Percentiles rank a stretch among this genome's conserved stretches.
Evolutionary conservation across 2,329 filamentous ascomycete genomes (phyloP).

Genomic region (Fusarium vanettenii): DNA sequence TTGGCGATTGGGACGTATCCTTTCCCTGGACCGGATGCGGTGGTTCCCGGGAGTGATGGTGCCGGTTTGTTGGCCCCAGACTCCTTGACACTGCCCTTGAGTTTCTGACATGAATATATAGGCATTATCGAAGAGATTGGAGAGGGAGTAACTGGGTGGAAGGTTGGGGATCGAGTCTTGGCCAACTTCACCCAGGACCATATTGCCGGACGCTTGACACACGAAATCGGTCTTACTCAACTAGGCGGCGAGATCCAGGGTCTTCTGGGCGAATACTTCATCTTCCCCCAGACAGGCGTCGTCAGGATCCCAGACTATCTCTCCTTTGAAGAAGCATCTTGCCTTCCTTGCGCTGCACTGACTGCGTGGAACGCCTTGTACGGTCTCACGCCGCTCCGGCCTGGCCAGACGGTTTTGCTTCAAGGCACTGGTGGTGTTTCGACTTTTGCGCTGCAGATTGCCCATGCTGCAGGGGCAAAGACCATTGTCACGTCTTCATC

Average conservation of each 20-base stretch:
- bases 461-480: constrained; percentile 12
- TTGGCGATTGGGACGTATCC: constrained; percentile 18
- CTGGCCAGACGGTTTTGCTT: constrained; percentile 56
- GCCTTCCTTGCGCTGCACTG: constrained; percentile 25
- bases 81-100: too few relatives aligned
- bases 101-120: neutral
- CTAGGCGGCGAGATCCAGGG: constrained; percentile 17
- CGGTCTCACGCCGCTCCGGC: constrained; percentile 6
- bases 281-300: constrained; percentile 26
- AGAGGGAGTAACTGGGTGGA: constrained; percentile 17
- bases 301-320: constrained; percentile 31
- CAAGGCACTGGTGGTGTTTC: constrained; percentile 45
- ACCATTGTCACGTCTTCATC: constrained; percentile 42
- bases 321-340: constrained; percentile 29
- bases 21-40: constrained; percentile 14
- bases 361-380: constrained; percentile 33
- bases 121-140: constrained; percentile 9
- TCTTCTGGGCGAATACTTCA: constrained; percentile 29
- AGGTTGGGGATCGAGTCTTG: constrained; percentile 24
- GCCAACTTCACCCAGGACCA: constrained; percentile 23
- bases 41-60: constrained; percentile 18
- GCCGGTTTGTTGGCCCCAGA: constrained; percentile 1
- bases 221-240: constrained; percentile 17
- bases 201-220: constrained; percentile 20
- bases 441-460: constrained; percentile 21